Evolutionary conservation across 2,329 filamentous ascomycete genomes (phyloP).

Genomic region (Monilinia laxa): DNA sequence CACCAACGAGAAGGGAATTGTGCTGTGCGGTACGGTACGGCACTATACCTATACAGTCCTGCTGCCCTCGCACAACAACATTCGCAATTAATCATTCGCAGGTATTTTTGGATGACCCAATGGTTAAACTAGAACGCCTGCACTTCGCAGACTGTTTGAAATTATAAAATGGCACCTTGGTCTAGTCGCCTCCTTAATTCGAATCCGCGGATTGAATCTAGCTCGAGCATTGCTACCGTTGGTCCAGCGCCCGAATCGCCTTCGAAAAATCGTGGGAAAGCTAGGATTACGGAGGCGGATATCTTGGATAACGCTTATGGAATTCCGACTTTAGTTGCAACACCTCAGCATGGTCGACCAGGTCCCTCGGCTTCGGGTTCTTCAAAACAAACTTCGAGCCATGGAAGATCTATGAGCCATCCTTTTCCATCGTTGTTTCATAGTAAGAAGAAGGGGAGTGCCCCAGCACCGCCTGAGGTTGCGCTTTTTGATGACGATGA

Average conservation of each 20-base stretch:
- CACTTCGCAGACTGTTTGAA: conserved; percentile 18
- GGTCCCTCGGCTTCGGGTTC: conserved; percentile 4
- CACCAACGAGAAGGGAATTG: conserved; percentile 9
- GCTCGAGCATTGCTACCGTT: conserved; percentile 16
- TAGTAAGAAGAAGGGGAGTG: conserved; percentile 53
- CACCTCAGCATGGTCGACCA: conserved; percentile 2
- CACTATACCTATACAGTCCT: neutral
- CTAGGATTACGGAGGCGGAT: conserved; percentile 38
- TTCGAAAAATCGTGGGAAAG: conserved; percentile 9
- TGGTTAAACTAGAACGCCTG: conserved; percentile 19
- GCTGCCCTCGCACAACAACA: conserved; percentile 27
- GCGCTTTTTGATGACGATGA: conserved; percentile 5
- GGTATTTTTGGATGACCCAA: conserved; percentile 22
- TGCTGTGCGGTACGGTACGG: neutral
- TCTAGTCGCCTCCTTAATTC: conserved; percentile 37
- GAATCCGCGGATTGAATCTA: conserved; percentile 33
- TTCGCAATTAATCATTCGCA: conserved; percentile 18
- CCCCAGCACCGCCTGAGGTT: conserved; percentile 30
- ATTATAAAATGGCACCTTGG: conserved; percentile 39
- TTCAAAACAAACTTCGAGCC: conserved; percentile 24
- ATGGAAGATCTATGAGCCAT: conserved; percentile 66
- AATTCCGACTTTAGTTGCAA: conserved; percentile 34
- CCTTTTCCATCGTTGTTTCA: conserved; percentile 73
- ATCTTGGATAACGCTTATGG: conserved; percentile 39
- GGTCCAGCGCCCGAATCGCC: conserved; percentile 17